Evolutionary conservation across 108 stramenopile species (phyloP).

Genomic region (Conticribra weissflogii): DNA sequence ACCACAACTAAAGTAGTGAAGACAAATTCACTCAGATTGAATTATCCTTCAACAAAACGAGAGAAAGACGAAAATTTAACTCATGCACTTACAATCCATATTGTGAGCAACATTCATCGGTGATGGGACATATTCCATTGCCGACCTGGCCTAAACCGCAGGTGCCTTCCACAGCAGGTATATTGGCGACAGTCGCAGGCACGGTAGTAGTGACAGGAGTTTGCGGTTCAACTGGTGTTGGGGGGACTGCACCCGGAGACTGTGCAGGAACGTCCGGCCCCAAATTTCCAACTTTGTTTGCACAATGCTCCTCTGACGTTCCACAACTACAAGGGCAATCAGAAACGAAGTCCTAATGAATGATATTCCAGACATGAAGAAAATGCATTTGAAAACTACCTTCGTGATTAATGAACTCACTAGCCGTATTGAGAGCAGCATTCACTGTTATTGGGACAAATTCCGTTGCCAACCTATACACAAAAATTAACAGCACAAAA

Average conservation of each 20-base stretch:
- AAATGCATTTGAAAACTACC: neutral
- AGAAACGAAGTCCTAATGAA: too few species aligned
- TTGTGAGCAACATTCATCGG: constrained; percentile 26
- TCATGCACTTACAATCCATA: constrained; percentile 27
- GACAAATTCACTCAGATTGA: neutral
- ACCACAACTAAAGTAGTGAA: constrained; percentile 8
- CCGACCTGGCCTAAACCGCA: constrained; percentile 30
- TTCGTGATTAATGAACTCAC: too few species aligned
- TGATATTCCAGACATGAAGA: neutral
- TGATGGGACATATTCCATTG: constrained; percentile 31
- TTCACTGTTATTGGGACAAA: constrained; percentile 12
- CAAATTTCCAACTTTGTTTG: constrained; percentile 12
- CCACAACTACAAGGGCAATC: constrained; percentile 13
- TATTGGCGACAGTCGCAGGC: too few species aligned
- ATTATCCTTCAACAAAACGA: neutral
- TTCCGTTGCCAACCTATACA: constrained; percentile 11
- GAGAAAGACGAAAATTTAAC: neutral
- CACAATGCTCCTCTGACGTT: constrained; percentile 16
- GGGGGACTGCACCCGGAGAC: neutral
- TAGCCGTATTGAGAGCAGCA: constrained; percentile 21
- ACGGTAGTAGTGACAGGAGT: neutral
- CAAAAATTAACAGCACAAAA: neutral
- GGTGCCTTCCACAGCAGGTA: too few species aligned
- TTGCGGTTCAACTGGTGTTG: neutral
- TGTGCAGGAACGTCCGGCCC: constrained; percentile 2